Evolutionary conservation across 805 yeast species (phyloP), one percentile per base, ranked within the genome.

Genomic region (Teunomyces gatunensis): DNA sequence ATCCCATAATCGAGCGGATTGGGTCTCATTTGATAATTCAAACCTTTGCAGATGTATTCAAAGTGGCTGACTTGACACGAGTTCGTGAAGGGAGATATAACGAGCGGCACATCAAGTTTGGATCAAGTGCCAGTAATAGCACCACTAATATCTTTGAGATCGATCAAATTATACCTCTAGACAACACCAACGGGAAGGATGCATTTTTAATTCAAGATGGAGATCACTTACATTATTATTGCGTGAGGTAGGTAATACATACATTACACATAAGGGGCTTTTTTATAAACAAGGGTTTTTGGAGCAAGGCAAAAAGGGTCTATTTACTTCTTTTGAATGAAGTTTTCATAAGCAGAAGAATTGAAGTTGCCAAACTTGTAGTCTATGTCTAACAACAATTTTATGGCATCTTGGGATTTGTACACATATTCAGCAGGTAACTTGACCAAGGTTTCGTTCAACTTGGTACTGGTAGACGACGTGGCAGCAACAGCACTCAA

Each of bases 301-400:
- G 18, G 20, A 34, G 20, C 37, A 34, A 17, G 21, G 21, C 17
- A 15, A 18, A 23, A 6, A 37, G 7, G 7, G 25, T 37, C 40
- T 37, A 21, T 37, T 37, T 29, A 27, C 43, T 39, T 39, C 23
- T 59, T 61, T 48, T 57, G 59, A 49, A 69, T 59, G 50, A 59
- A 73, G 47, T 60, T 69, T 49, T 58, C 52, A 56, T 82, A 83
- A 35, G 80, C 75, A 28, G 67, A 66, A 55, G 69, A 69, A 59
- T 79, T 73, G 65, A 83, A 83, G 55, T 73, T 73, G 29, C 81
- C 77, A 59, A 83, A 82, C 58, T 79, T 81, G 61, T 78, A 79
- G 60, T 82, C 86, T 51, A 83, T 68, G 56, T 83, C 87, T 55
- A 81, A 77, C 55, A 83, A 80, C 50, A 80, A 74, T 60, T 80